Evolutionary conservation across 2,329 filamentous ascomycete genomes (phyloP).

Genomic region (Monosporascus cannonballus): DNA sequence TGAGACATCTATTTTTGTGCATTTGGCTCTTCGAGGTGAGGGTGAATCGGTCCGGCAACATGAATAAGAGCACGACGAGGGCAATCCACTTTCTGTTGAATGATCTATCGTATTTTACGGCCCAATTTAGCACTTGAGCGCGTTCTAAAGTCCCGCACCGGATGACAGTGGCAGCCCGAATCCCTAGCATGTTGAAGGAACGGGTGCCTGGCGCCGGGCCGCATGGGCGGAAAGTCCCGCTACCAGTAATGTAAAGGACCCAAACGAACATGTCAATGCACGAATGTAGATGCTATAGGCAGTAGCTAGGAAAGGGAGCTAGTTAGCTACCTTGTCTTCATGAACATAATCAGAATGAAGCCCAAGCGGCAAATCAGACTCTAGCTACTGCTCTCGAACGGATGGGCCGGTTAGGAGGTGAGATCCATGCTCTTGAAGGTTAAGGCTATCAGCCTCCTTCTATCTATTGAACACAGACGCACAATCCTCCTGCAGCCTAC

Average conservation of each 20-base stretch:
- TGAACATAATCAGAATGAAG: not conserved
- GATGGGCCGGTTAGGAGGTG: not conserved
- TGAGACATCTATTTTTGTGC: not conserved
- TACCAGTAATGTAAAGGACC: not conserved
- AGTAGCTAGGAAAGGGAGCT: too few species aligned
- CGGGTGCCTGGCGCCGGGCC: not conserved
- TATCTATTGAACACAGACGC: not conserved
- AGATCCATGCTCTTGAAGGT: not conserved
- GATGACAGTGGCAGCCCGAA: not conserved
- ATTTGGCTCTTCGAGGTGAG: not conserved
- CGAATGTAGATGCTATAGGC: not conserved
- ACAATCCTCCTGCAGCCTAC: not conserved
- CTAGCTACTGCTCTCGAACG: not conserved
- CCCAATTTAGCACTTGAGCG: not conserved
- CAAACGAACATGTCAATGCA: not conserved
- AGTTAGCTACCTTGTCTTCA: not conserved
- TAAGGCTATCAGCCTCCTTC: not conserved
- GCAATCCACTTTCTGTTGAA: not conserved
- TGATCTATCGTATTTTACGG: not conserved
- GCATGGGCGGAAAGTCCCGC: not conserved
- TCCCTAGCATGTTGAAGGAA: not conserved
- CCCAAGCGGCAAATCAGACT: not conserved
- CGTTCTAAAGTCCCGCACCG: not conserved
- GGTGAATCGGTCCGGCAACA: not conserved
- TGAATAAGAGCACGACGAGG: not conserved